Percentiles rank a stretch among this genome's conserved stretches.
These are phyloP conservation scores for Stephania yunnanensis DNA, from an alignment of 164 flowering plant species.

Conservation along the genomic window DNA sequence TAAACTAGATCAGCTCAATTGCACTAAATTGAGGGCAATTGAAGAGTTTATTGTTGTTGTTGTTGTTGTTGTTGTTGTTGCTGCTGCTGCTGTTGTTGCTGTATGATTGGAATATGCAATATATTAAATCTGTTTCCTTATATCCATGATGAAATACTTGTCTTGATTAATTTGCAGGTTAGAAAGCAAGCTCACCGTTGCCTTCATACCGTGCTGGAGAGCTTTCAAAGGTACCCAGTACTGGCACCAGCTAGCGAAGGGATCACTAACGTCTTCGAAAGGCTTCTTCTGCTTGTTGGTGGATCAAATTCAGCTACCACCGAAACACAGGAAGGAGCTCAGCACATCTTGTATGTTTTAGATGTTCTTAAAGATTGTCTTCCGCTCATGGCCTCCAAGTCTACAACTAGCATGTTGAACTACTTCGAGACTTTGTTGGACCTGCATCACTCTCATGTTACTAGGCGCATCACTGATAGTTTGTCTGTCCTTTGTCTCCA, in stretches of 20 bases:
- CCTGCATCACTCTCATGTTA: slow-evolving; percentile 60
- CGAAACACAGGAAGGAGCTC: slow-evolving; percentile 68
- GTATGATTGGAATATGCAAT: no score
- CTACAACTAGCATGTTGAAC: slow-evolving; percentile 46
- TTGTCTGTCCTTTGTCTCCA: slow-evolving; percentile 50
- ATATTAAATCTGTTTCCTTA: no score
- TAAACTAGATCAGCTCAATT: no score
- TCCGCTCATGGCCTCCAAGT: slow-evolving; percentile 54
- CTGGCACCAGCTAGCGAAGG: slow-evolving; percentile 71
- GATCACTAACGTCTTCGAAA: slow-evolving; percentile 51
- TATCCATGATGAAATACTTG: no score
- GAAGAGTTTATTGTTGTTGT: no score
- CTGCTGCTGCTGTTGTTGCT: no score
- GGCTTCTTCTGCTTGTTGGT: slow-evolving; percentile 71
- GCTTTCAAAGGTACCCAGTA: slow-evolving; percentile 41
- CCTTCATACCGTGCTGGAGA: slow-evolving; percentile 50
- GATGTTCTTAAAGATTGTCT: slow-evolving; percentile 75
- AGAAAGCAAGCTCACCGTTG: slow-evolving; percentile 57
- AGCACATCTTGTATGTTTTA: slow-evolving; percentile 63
- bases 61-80: no score
- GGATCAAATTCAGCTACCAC: slow-evolving; percentile 37
- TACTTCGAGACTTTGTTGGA: slow-evolving; percentile 62
- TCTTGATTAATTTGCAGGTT: slow-evolving; percentile 40
- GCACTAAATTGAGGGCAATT: no score
- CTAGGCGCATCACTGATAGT: slow-evolving; percentile 56